A percentile compares a stretch with the other conserved stretches of the same genome.
These are phyloP conservation scores for Pseudocercospora vitis DNA, from an alignment of 2,329 filamentous ascomycete genomes.

Conservation along the genomic window DNA sequence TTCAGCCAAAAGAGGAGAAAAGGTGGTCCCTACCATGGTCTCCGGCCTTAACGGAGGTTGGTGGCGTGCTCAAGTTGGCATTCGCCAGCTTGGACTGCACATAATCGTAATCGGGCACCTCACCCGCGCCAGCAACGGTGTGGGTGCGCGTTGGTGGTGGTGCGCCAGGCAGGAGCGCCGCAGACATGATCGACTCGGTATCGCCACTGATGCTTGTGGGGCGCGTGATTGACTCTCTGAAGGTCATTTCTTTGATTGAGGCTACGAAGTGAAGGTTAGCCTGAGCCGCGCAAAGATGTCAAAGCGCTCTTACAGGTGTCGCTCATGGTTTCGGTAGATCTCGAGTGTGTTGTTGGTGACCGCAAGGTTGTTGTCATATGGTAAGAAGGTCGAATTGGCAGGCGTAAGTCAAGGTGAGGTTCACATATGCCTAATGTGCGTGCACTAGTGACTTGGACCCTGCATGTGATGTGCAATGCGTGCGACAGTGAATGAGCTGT, in stretches of 20 bases:
- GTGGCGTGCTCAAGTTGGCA: background rate
- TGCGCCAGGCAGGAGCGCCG: conserved; percentile 12
- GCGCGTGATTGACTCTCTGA: conserved; percentile 6
- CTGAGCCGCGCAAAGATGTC: background rate
- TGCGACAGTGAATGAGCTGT: conserved; percentile 4
- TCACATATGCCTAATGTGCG: background rate
- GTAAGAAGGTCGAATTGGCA: conserved; percentile 3
- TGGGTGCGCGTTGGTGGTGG: conserved; percentile 19
- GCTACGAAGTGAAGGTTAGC: conserved; percentile 2
- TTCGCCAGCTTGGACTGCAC: background rate
- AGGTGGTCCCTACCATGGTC: background rate
- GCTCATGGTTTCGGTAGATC: conserved; percentile 9
- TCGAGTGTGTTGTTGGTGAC: conserved; percentile 4
- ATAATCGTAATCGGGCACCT: conserved; percentile 10
- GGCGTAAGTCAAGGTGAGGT: background rate
- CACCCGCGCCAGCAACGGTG: conserved; percentile 20
- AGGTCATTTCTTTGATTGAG: background rate
- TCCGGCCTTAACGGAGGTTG: conserved; percentile 7
- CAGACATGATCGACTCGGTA: conserved; percentile 14
- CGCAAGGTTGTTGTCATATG: conserved; percentile 15
- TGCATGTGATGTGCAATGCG: conserved; percentile 2
- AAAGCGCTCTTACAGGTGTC: conserved; percentile 11
- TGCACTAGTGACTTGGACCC: background rate
- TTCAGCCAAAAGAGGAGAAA: conserved; percentile 3
- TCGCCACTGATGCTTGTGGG: conserved; percentile 10